A percentile compares a stretch with the other conserved stretches of the same genome.
Conservation (phyloP, 257 asterid genomes). For the Solanum ahanhuiri region DNA sequence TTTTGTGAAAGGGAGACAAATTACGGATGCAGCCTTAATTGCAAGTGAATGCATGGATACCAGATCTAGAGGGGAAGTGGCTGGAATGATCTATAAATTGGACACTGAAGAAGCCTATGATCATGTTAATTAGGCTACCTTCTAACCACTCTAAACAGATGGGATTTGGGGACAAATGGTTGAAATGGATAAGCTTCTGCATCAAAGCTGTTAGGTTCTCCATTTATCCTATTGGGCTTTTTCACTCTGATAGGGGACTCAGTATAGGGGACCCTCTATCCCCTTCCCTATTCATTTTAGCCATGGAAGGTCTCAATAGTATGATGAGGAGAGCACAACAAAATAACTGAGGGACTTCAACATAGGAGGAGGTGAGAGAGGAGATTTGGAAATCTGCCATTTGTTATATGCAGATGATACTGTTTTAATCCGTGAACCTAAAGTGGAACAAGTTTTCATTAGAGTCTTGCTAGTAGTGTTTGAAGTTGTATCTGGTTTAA, state of each 20-base stretch:
- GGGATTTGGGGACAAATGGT: neutral
- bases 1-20: neutral
- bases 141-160: neutral
- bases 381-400: neutral
- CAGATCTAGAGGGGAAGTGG: neutral
- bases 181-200: neutral
- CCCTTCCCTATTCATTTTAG: too few relatives aligned
- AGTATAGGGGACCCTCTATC: too few relatives aligned
- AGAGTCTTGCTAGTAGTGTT: neutral
- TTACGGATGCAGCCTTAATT: neutral
- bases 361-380: neutral
- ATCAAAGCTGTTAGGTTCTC: too few relatives aligned
- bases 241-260: too few relatives aligned
- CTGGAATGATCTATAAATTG: neutral
- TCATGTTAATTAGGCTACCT: neutral
- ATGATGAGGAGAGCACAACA: neutral
- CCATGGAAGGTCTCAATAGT: neutral
- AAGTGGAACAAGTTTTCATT: neutral
- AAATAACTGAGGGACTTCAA: neutral
- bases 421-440: neutral
- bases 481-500: neutral
- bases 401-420: neutral
- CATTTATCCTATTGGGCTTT: too few relatives aligned
- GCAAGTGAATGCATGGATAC: neutral
- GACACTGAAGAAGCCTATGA: neutral